phyloP scores from a whole-genome alignment of 1,284 basidiomycete species.

The Neolentinus lepideus region DNA sequence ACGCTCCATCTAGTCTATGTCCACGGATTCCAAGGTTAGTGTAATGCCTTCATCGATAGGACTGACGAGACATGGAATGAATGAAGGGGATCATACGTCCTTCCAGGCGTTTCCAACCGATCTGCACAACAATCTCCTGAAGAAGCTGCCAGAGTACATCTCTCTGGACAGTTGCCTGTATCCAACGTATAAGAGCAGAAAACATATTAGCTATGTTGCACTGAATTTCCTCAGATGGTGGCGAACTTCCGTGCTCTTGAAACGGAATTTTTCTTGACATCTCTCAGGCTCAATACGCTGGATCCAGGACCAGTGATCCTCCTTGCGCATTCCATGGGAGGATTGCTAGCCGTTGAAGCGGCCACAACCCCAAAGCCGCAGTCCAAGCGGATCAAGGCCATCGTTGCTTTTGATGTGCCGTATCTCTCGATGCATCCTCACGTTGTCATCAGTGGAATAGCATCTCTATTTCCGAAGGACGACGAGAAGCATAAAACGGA shows the following conservation, averaged over 20 bases:
- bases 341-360: constrained; percentile 47
- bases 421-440: constrained; percentile 56
- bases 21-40: constrained; percentile 20
- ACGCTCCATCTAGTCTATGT: constrained; percentile 18
- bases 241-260: background rate
- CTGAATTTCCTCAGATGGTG: constrained; percentile 18
- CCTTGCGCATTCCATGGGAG: constrained; percentile 52
- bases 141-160: constrained; percentile 8
- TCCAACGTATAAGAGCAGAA: constrained; percentile 21
- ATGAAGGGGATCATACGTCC: constrained; percentile 20
- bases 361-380: constrained; percentile 25
- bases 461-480: constrained; percentile 38
- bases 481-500: constrained; percentile 24
- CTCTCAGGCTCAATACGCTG: constrained; percentile 40
- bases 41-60: background rate
- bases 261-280: background rate
- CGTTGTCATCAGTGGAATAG: constrained; percentile 47
- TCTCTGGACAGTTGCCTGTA: constrained; percentile 18
- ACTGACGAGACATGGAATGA: background rate
- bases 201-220: constrained; percentile 14
- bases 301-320: constrained; percentile 47
- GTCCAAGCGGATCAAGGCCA: constrained; percentile 38
- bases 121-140: constrained; percentile 14
- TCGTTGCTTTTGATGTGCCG: constrained; percentile 49
- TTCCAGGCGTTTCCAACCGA: constrained; percentile 24